Evolutionary conservation across 768 basidiomycete genomes (phyloP), one percentile per base, ranked within the genome.

Genomic region (Lactifluus pinguis): DNA sequence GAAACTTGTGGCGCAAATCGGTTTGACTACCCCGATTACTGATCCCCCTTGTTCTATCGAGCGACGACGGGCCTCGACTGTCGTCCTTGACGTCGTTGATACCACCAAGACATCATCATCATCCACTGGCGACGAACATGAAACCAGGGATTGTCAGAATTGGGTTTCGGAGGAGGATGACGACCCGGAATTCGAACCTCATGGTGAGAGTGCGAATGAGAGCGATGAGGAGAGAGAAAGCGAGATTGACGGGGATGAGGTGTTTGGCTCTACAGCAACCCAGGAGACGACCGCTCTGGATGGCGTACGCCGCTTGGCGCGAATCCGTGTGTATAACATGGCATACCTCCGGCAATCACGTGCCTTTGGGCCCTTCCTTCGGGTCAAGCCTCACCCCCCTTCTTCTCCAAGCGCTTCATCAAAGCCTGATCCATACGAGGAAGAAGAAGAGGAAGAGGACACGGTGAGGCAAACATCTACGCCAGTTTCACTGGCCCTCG

Each of bases 1-100:
- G 8, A 75, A 72, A 49, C 73, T 82, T 50, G 64, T 79, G 2
- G 78, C 78, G 29, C 69, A 73, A 48, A 76, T 75, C 2, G 80
- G 80, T 14, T 79, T 80, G 53, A 72, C 72, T 15, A 49, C 17
- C 10, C 50, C 53, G 8, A 6, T 42, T 15, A 29, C 38, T 13
- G 11, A 9, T 5, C 11, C 39, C 8, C 1, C 36, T 5, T 34
- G 19, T 17, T 17, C 41, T 39, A 36, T 42, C 17, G 54, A 25
- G 30, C 38, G 14, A n/a, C 15, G 21, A 3, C 5, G 4, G 7
- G 6, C 6, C 32, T 8, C 53, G 8, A 19, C 15, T 9, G n/a
- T 52, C 57, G 11, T 44, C 34, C 3, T 30, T 34, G 19, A 44
- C 36, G 29, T 29, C 25, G 1, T 38, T 1, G 6, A 30, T 39